Evolutionary conservation across 2,329 filamentous ascomycete species (phyloP).

Genomic region (Trichoderma endophyticum): DNA sequence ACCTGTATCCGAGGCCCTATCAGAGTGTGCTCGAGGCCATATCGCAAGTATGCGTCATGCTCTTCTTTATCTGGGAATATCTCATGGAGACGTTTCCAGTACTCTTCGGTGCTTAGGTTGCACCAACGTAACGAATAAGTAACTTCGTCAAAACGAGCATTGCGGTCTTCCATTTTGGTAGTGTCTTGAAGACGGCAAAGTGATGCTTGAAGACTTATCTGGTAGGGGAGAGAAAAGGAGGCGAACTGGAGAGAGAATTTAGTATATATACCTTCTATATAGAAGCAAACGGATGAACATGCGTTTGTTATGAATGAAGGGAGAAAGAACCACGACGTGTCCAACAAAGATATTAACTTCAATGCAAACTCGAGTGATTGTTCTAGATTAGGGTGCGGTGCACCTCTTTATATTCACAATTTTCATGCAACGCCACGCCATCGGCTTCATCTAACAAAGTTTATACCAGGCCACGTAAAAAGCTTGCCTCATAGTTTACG

Average conservation of each 20-base stretch:
- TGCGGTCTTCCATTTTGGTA: background rate
- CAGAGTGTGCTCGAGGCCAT: background rate
- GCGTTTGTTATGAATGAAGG: background rate
- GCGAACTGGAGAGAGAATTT: background rate
- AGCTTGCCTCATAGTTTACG: background rate
- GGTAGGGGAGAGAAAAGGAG: background rate
- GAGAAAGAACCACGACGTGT: too few relatives aligned
- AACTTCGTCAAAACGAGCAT: conserved; percentile 1
- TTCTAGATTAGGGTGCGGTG: background rate
- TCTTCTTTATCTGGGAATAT: background rate
- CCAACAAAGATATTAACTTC: background rate
- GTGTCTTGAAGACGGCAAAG: background rate
- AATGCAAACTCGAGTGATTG: background rate
- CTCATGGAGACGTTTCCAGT: background rate
- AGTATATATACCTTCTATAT: background rate
- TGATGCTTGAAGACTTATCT: background rate
- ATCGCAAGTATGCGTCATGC: background rate
- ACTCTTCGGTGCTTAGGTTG: background rate
- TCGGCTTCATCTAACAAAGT: too few relatives aligned
- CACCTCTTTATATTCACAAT: background rate
- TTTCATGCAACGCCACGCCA: background rate
- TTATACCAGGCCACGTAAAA: background rate
- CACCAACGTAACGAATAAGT: background rate
- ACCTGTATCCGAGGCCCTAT: too few relatives aligned
- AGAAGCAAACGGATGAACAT: background rate